Evolutionary conservation across 2,329 filamentous ascomycete species (phyloP).

Genomic region (Trichoderma endophyticum): DNA sequence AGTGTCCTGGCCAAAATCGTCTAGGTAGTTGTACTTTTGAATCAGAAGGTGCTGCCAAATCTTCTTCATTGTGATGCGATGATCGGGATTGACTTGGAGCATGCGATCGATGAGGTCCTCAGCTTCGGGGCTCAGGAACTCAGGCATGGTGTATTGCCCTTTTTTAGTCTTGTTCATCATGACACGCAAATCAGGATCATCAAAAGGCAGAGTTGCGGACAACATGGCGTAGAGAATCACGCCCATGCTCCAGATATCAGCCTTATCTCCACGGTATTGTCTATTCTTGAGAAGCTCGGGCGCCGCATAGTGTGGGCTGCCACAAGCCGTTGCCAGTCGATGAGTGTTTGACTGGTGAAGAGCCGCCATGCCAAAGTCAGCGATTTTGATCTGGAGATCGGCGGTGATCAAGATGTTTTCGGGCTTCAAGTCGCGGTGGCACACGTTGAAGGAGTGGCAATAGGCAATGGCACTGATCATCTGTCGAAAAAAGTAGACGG

Average conservation of each 20-base stretch:
- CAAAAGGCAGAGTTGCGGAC: constrained; percentile 79
- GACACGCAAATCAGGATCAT: constrained; percentile 59
- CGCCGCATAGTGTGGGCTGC: constrained; percentile 94
- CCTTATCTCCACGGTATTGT: constrained; percentile 77
- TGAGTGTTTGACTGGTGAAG: constrained; percentile 76
- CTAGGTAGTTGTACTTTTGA: constrained; percentile 75
- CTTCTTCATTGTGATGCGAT: constrained; percentile 73
- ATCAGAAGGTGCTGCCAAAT: constrained; percentile 89
- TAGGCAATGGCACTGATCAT: constrained; percentile 90
- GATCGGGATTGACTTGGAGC: constrained; percentile 71
- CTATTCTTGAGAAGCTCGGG: constrained; percentile 80
- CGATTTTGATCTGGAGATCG: constrained; percentile 79
- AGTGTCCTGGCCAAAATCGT: constrained; percentile 57
- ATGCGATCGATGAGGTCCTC: constrained; percentile 77
- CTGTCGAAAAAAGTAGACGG: constrained; percentile 84
- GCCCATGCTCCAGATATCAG: constrained; percentile 93
- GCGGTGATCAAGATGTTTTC: constrained; percentile 90
- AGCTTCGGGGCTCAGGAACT: constrained; percentile 63
- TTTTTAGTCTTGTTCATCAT: constrained; percentile 61
- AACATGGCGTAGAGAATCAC: constrained; percentile 88
- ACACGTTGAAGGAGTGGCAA: constrained; percentile 91
- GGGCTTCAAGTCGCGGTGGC: constrained; percentile 92
- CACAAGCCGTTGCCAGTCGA: constrained; percentile 83
- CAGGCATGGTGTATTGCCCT: constrained; percentile 60
- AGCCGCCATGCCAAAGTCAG: constrained; percentile 97